phyloP scores from a whole-genome alignment of 331 rosid species.

The Pyrus hybrid region DNA sequence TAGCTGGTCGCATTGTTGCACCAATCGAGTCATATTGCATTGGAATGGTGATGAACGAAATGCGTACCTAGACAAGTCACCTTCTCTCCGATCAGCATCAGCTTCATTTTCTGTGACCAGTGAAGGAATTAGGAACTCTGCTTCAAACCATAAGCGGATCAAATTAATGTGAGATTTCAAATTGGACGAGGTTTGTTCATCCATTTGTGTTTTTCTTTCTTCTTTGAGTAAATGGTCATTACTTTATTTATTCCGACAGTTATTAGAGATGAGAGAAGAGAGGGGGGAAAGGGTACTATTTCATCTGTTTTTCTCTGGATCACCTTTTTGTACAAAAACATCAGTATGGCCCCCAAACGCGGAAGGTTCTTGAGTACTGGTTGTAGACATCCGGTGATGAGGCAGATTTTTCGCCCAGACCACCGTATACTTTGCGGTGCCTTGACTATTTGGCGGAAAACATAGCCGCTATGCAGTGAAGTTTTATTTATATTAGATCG shows the following conservation, averaged over 20 bases:
- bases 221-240: not conserved
- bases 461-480: not conserved
- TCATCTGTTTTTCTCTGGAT: not conserved
- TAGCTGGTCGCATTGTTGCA: constrained; percentile 97
- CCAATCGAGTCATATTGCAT: constrained; percentile 74
- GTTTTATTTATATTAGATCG: not conserved
- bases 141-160: constrained; percentile 53
- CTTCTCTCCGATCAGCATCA: constrained; percentile 72
- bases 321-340: not conserved
- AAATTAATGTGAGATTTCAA: constrained; percentile 52
- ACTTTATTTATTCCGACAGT: not conserved
- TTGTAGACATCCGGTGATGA: not conserved
- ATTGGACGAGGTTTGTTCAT: not conserved
- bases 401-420: not conserved
- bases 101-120: constrained; percentile 69
- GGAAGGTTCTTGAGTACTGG: not conserved
- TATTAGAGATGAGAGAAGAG: not conserved
- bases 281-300: not conserved
- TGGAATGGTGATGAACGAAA: constrained; percentile 74
- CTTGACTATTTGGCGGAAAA: not conserved
- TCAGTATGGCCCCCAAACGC: not conserved
- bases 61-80: constrained; percentile 83
- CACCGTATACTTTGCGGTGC: not conserved
- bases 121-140: constrained; percentile 69
- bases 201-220: not conserved